Percentiles rank a stretch among this genome's conserved stretches.
These are phyloP conservation scores for Xanthoconium separans DNA, from an alignment of 1,284 basidiomycete genomes.

Conservation along the genomic window DNA sequence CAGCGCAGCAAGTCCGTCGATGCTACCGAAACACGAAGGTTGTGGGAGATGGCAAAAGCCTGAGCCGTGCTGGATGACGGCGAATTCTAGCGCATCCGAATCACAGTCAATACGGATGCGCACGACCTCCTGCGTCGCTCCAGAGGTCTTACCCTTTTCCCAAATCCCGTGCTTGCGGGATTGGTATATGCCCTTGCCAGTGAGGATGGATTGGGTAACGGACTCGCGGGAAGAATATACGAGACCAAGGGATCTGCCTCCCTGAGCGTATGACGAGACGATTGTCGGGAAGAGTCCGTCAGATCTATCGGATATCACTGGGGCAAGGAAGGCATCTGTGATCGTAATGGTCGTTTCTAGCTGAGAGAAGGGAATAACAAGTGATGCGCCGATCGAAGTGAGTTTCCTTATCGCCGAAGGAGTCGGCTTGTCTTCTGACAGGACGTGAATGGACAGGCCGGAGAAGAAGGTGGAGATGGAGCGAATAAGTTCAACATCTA, in stretches of 20 bases:
- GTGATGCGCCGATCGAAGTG: slow-evolving; percentile 56
- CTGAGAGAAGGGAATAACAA: slow-evolving; percentile 74
- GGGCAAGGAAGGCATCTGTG: slow-evolving; percentile 84
- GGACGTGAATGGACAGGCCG: slow-evolving; percentile 61
- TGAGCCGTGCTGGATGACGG: slow-evolving; percentile 85
- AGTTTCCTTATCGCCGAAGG: slow-evolving; percentile 57
- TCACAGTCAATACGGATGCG: slow-evolving; percentile 91
- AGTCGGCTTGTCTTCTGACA: slow-evolving; percentile 54
- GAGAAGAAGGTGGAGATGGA: slow-evolving; percentile 75
- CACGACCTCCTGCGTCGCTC: slow-evolving; percentile 88
- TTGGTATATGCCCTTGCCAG: slow-evolving; percentile 94
- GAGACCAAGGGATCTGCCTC: slow-evolving; percentile 82
- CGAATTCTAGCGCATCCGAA: slow-evolving; percentile 88
- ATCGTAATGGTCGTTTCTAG: slow-evolving; percentile 70
- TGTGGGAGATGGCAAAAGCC: slow-evolving; percentile 95
- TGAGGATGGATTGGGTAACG: slow-evolving; percentile 82
- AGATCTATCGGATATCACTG: slow-evolving; percentile 81
- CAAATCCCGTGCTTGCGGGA: slow-evolving; percentile 95
- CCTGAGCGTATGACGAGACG: slow-evolving; percentile 73
- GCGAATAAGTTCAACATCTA: slow-evolving; percentile 68
- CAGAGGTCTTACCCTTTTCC: slow-evolving; percentile 97
- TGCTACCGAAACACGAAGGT: slow-evolving; percentile 83
- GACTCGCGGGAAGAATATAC: slow-evolving; percentile 96
- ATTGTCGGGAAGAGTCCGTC: slow-evolving; percentile 95
- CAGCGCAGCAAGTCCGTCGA: slow-evolving; percentile 78